These are phyloP conservation scores for Psophocarpus tetragonolobus DNA, from an alignment of 306 rosid genomes.

Conservation along the genomic window DNA sequence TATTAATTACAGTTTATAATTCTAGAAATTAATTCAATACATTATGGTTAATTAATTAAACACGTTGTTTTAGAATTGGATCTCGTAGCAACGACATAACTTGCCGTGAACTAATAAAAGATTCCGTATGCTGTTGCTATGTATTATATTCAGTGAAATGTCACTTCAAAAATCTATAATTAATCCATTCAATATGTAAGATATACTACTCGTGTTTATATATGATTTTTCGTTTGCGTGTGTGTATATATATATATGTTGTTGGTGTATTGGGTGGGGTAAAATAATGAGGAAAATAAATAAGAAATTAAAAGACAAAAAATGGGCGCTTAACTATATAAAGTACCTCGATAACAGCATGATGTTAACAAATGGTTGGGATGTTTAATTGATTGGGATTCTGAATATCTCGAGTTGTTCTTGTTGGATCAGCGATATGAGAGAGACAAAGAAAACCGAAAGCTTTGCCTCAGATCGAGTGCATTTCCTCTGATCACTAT, in stretches of 20 bases:
- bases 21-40: background rate
- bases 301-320: background rate
- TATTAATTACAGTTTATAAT: background rate
- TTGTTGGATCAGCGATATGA: background rate
- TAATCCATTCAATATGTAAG: background rate
- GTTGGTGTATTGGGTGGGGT: background rate
- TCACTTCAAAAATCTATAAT: background rate
- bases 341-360: background rate
- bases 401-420: background rate
- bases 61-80: background rate
- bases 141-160: background rate
- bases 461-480: background rate
- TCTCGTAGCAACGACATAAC: background rate
- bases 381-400: constrained; percentile 33
- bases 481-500: too few species aligned
- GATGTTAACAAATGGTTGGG: constrained; percentile 2
- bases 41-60: background rate
- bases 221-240: background rate
- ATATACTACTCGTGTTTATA: background rate
- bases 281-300: background rate
- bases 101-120: constrained; percentile 4
- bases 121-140: background rate
- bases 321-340: background rate
- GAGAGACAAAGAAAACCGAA: constrained; percentile 3
- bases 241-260: background rate